Evolutionary conservation across 1,139 yeast genomes (phyloP).

Genomic region (Lodderomyces parapsilosis): DNA sequence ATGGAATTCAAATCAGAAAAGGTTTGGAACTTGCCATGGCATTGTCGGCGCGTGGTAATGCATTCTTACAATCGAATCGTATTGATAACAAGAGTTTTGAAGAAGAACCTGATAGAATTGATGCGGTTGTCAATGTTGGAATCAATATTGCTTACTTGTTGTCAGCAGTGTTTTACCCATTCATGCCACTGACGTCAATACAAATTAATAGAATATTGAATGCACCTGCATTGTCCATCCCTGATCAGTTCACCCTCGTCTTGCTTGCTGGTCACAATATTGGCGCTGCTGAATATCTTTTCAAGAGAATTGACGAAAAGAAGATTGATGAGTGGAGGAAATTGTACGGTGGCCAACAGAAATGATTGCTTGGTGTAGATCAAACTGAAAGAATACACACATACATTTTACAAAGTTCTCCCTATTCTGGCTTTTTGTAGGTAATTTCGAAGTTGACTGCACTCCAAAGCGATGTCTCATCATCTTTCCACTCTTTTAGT

Average conservation of each 20-base stretch:
- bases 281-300: conserved; percentile 87
- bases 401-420: no score
- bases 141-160: conserved; percentile 83
- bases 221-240: conserved; percentile 76
- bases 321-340: conserved; percentile 86
- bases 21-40: conserved; percentile 93
- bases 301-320: conserved; percentile 87
- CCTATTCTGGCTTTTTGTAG: conserved; percentile 10
- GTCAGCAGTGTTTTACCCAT: conserved; percentile 79
- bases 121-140: conserved; percentile 91
- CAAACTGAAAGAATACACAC: no score
- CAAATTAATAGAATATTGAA: conserved; percentile 77
- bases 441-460: conserved; percentile 18
- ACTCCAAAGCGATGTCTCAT: conserved; percentile 14
- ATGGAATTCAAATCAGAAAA: conserved; percentile 74
- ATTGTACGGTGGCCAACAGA: conserved; percentile 65
- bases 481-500: conserved; percentile 18
- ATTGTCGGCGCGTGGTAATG: conserved; percentile 89
- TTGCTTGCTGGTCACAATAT: conserved; percentile 82
- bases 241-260: conserved; percentile 69
- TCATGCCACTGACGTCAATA: conserved; percentile 79
- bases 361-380: not conserved
- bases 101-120: conserved; percentile 75
- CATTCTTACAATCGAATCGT: conserved; percentile 92
- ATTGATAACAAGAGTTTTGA: conserved; percentile 83